Percentiles rank a stretch among this genome's conserved stretches.
phyloP scores from a whole-genome alignment of 2,329 filamentous ascomycete genomes.

The Trichoderma simmonsii region DNA sequence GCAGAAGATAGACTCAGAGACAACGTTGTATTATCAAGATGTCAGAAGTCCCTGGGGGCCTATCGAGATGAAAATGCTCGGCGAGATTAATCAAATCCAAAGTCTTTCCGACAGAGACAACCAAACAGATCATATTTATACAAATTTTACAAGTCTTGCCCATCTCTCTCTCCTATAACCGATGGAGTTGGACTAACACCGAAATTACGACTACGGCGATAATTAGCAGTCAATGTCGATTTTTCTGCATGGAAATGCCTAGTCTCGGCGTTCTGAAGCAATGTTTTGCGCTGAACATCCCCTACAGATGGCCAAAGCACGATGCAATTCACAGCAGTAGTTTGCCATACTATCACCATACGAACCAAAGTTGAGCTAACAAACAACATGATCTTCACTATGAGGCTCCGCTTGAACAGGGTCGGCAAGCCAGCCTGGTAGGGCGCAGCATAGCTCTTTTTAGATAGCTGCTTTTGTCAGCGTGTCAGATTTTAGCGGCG shows the following conservation, averaged over 20 bases:
- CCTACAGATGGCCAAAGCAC: neutral
- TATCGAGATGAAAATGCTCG: neutral
- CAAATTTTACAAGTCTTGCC: neutral
- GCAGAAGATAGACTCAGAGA: neutral
- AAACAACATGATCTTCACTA: neutral
- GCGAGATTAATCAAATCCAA: neutral
- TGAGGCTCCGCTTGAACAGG: neutral
- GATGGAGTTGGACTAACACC: neutral
- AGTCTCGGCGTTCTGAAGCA: neutral
- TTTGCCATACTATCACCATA: neutral
- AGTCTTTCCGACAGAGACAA: neutral
- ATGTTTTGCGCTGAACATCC: too few species aligned
- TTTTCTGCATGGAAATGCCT: neutral
- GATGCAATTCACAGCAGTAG: neutral
- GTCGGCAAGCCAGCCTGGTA: neutral
- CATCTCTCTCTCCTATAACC: neutral
- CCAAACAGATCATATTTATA: neutral
- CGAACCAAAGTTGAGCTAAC: neutral
- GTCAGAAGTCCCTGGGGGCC: neutral
- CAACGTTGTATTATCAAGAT: neutral
- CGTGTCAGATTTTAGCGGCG: conserved; percentile 11
- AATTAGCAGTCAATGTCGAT: neutral
- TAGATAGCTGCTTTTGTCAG: neutral
- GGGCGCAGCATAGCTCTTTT: neutral
- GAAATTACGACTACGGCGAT: neutral